These are phyloP conservation scores for Lactuca sativa DNA, from an alignment of 129 eudicot species.

Conservation along the genomic window DNA sequence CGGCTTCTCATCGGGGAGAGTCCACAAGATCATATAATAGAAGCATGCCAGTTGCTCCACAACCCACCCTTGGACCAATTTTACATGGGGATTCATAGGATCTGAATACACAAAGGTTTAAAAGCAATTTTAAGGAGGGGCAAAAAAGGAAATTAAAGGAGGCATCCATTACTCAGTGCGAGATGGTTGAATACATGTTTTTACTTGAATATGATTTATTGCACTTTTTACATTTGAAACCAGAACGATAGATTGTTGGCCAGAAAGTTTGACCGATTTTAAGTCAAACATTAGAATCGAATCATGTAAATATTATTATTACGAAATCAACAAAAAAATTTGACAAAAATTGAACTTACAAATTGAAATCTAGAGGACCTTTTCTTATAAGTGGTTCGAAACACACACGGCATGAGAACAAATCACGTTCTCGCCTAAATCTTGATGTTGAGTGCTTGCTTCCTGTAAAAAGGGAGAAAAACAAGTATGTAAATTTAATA, in stretches of 20 bases:
- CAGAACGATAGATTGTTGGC: conserved; percentile 90
- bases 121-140: no score
- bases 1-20: no score
- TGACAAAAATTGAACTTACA: conserved; percentile 51
- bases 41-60: no score
- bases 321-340: background rate
- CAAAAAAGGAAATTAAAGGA: no score
- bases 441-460: conserved; percentile 38
- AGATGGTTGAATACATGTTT: conserved; percentile 69
- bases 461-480: conserved; percentile 45
- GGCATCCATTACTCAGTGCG: no score
- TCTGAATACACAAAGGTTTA: no score
- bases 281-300: conserved; percentile 10
- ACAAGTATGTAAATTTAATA: no score
- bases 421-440: conserved; percentile 43
- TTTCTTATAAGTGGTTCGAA: conserved; percentile 84
- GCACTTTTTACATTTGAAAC: conserved; percentile 70
- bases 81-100: no score
- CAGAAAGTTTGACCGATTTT: conserved; percentile 36
- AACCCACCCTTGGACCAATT: no score
- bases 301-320: conserved; percentile 5
- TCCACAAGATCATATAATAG: no score
- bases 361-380: conserved; percentile 90
- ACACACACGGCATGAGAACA: conserved; percentile 88
- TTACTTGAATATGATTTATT: conserved; percentile 93